phyloP scores from a whole-genome alignment of 257 asterid species.

The Handroanthus guayacan region DNA sequence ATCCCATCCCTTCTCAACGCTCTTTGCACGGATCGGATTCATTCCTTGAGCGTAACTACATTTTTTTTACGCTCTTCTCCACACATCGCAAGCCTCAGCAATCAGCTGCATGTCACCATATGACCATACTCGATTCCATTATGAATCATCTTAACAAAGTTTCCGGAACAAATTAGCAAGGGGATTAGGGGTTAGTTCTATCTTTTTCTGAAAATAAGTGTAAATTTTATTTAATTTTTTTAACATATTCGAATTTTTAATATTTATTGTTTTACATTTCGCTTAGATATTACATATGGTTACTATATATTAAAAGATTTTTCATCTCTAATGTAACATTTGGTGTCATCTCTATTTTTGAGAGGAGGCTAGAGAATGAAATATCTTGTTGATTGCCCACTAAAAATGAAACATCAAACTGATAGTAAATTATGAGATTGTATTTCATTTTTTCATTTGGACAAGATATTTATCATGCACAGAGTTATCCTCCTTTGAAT shows the following conservation, averaged over 20 bases:
- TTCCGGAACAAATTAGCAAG: conserved; percentile 56
- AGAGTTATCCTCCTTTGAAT: too few species aligned
- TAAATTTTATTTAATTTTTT: neutral
- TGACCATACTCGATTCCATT: conserved; percentile 97
- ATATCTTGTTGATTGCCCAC: too few species aligned
- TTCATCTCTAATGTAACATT: neutral
- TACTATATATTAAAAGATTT: neutral
- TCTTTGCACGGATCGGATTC: conserved; percentile 93
- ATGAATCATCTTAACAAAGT: conserved; percentile 95
- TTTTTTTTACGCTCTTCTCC: conserved; percentile 84
- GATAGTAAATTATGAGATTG: too few species aligned
- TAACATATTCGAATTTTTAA: neutral
- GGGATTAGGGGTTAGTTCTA: too few species aligned
- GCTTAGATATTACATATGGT: neutral
- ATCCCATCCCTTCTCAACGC: conserved; percentile 88
- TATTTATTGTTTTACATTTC: neutral
- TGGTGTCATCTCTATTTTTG: too few species aligned
- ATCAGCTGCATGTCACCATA: conserved; percentile 99
- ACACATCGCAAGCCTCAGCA: conserved; percentile 93
- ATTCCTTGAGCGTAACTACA: conserved; percentile 97
- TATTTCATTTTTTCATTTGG: too few species aligned
- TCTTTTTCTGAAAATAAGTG: neutral
- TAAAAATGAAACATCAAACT: too few species aligned
- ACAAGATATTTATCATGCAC: too few species aligned
- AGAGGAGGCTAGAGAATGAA: too few species aligned